These are phyloP conservation scores for Backusella tuberculispora DNA, from an alignment of 192 early-diverging fungal species.

Conservation along the genomic window DNA sequence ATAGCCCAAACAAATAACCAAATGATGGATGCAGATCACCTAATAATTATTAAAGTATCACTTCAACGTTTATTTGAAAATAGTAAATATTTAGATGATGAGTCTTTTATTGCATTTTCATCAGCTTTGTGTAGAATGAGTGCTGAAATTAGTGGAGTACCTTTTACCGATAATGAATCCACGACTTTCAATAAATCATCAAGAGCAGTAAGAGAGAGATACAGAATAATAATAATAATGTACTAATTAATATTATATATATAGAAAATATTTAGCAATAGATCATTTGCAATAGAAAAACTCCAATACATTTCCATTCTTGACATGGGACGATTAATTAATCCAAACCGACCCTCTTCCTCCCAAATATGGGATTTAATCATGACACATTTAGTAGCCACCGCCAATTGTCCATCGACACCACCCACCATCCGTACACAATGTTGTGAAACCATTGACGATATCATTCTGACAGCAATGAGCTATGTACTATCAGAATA, in stretches of 20 bases:
- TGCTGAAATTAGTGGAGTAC: conserved; percentile 52
- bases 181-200: conserved; percentile 22
- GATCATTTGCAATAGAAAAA: conserved; percentile 80
- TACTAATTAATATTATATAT: not conserved
- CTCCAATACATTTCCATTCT: conserved; percentile 62
- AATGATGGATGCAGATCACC: conserved; percentile 45
- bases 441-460: conserved; percentile 75
- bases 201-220: conserved; percentile 25
- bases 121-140: conserved; percentile 68
- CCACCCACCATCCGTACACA: conserved; percentile 72
- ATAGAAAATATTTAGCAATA: conserved; percentile 71
- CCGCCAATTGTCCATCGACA: conserved; percentile 62
- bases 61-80: conserved; percentile 76
- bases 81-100: conserved; percentile 57
- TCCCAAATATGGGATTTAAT: conserved; percentile 61
- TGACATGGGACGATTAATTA: conserved; percentile 60
- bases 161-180: conserved; percentile 43
- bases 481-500: conserved; percentile 62
- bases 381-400: conserved; percentile 75
- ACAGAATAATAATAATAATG: not conserved
- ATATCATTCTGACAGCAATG: conserved; percentile 77
- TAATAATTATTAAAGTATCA: conserved; percentile 50
- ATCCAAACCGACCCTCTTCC: conserved; percentile 40
- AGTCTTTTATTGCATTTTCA: conserved; percentile 67
- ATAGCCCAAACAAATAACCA: conserved; percentile 18